A percentile compares a stretch with the other conserved stretches of the same genome.
These are phyloP conservation scores for Dactylellina parvicollis DNA, from an alignment of 2,329 filamentous ascomycete species.

Conservation along the genomic window DNA sequence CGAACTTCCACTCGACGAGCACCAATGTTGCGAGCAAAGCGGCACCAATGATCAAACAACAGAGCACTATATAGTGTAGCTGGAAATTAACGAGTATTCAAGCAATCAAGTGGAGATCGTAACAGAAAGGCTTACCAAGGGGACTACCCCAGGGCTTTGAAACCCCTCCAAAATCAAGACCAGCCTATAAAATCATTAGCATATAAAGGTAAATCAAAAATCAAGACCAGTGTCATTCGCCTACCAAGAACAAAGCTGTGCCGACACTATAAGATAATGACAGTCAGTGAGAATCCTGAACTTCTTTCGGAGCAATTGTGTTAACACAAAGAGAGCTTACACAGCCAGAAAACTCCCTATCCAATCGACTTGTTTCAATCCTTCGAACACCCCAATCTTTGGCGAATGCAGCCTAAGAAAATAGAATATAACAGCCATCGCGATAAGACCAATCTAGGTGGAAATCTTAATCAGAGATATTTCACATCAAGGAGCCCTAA, in stretches of 20 bases:
- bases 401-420: slow-evolving; percentile 75
- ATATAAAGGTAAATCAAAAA: background rate
- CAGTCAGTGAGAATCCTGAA: background rate
- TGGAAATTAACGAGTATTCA: background rate
- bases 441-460: slow-evolving; percentile 55
- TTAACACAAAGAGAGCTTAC: slow-evolving; percentile 33
- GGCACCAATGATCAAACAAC: slow-evolving; percentile 71
- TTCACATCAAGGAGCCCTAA: slow-evolving; percentile 51
- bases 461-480: background rate
- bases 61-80: slow-evolving; percentile 65
- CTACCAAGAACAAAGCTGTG: slow-evolving; percentile 46
- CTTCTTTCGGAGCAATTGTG: background rate
- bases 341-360: slow-evolving; percentile 57
- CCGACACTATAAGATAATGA: slow-evolving; percentile 12
- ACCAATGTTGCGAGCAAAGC: slow-evolving; percentile 67
- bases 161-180: slow-evolving; percentile 75
- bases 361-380: slow-evolving; percentile 72
- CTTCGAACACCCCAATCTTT: slow-evolving; percentile 70
- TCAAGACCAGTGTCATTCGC: background rate
- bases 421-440: slow-evolving; percentile 62
- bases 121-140: slow-evolving; percentile 54
- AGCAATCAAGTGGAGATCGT: background rate
- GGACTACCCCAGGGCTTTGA: slow-evolving; percentile 71
- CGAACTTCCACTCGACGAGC: slow-evolving; percentile 71
- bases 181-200: slow-evolving; percentile 58